phyloP scores from a whole-genome alignment of 805 yeast species.

The Lipomyces spencermartinsiae region DNA sequence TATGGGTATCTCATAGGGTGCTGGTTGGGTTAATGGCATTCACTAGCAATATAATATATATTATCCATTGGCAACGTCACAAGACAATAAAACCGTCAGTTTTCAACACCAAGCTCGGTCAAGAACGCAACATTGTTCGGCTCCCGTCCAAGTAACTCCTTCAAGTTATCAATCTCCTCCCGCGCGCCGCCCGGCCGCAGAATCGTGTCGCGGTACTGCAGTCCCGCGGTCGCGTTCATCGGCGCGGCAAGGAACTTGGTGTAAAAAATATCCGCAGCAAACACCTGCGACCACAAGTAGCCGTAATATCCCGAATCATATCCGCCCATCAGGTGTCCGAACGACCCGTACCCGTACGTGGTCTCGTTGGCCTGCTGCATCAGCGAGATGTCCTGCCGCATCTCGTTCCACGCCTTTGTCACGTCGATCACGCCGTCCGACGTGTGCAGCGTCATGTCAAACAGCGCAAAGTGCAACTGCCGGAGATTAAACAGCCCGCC shows the following conservation, averaged over 20 bases:
- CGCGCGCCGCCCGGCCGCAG: slow-evolving; percentile 74
- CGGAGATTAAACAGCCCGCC: slow-evolving; percentile 74
- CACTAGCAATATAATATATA: background rate
- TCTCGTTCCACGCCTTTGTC: slow-evolving; percentile 64
- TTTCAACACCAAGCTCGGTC: slow-evolving; percentile 59
- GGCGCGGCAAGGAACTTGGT: slow-evolving; percentile 72
- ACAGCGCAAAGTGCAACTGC: slow-evolving; percentile 78
- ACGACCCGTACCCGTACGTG: slow-evolving; percentile 75
- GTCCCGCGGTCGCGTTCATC: slow-evolving; percentile 65
- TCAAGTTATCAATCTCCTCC: slow-evolving; percentile 69
- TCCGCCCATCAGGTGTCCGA: slow-evolving; percentile 81
- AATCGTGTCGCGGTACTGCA: slow-evolving; percentile 70
- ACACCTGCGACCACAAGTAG: slow-evolving; percentile 83
- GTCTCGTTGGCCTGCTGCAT: slow-evolving; percentile 49
- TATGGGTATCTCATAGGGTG: no score
- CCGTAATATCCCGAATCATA: slow-evolving; percentile 89
- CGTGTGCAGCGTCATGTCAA: slow-evolving; percentile 76
- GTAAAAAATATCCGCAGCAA: slow-evolving; percentile 82
- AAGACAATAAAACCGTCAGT: background rate
- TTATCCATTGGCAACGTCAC: background rate
- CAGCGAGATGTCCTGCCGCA: slow-evolving; percentile 67
- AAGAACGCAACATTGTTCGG: slow-evolving; percentile 78
- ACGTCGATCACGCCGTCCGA: slow-evolving; percentile 60
- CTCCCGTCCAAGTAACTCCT: slow-evolving; percentile 73
- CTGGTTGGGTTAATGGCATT: background rate